Evolutionary conservation across 1,139 yeast species (phyloP).

Genomic region (Suhomyces kunorum): DNA sequence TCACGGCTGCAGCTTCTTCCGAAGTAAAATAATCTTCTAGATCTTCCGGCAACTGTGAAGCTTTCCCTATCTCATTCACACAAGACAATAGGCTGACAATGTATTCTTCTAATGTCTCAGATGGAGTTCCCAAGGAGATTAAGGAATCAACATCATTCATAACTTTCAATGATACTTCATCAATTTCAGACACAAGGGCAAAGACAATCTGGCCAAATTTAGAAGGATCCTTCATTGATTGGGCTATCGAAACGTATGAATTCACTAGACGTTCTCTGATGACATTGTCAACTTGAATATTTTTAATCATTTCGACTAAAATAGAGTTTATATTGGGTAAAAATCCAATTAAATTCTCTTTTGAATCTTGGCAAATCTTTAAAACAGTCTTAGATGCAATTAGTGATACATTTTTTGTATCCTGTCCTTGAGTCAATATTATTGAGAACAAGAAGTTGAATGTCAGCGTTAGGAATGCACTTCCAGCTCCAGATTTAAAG

Average conservation of each 20-base stretch:
- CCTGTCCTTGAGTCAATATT: slow-evolving; percentile 24
- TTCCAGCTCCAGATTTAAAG: slow-evolving; percentile 42
- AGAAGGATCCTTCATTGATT: slow-evolving; percentile 48
- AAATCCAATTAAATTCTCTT: slow-evolving; percentile 46
- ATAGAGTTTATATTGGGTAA: slow-evolving; percentile 55
- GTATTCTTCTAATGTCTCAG: slow-evolving; percentile 38
- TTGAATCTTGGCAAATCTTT: slow-evolving; percentile 61
- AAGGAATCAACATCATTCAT: slow-evolving; percentile 15
- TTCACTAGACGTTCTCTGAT: slow-evolving; percentile 63
- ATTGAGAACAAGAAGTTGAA: slow-evolving; percentile 48
- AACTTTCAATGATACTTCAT: slow-evolving; percentile 18
- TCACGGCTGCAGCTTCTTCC: slow-evolving; percentile 24
- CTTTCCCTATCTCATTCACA: slow-evolving; percentile 67
- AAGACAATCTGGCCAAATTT: slow-evolving; percentile 26
- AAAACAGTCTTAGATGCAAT: slow-evolving; percentile 61
- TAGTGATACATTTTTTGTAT: slow-evolving; percentile 29
- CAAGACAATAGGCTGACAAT: slow-evolving; percentile 59
- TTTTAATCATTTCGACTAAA: slow-evolving; percentile 54
- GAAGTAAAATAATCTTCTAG: slow-evolving; percentile 41
- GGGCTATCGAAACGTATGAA: slow-evolving; percentile 63
- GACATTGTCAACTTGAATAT: slow-evolving; percentile 45
- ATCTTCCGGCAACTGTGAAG: slow-evolving; percentile 62
- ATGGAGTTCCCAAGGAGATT: slow-evolving; percentile 7
- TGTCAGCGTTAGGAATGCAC: slow-evolving; percentile 44
- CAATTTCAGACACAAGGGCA: slow-evolving; percentile 26